Evolutionary conservation across 2,329 filamentous ascomycete genomes (phyloP), one percentile per base, ranked within the genome.

Genomic region (Hansfordia pulvinata): DNA sequence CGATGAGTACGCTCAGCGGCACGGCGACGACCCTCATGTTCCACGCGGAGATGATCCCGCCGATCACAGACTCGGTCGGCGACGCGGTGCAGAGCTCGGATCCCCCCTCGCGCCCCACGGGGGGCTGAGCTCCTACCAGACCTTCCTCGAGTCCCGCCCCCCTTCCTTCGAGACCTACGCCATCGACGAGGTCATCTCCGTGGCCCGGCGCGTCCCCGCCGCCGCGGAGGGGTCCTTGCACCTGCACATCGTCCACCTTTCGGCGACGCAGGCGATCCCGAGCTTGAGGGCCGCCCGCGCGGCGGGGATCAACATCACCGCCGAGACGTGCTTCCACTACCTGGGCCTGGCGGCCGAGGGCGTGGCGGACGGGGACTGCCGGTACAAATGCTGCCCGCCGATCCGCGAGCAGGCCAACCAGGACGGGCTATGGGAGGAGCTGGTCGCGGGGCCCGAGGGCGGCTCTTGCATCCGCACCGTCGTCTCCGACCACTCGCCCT

Each of bases 1-100:
- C 81, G 22, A 86, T 98, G 69, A 60, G 62, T 17, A 81, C 78
- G 24, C 69, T 98, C 34, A 80, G 81, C 33, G 74, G 83, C 40
- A 69, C 76, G 28, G 69, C 83, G 11, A 96, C 90, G 3, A 93
- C 85, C 1, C 73, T 96, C 42, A 96, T 98, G 88, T 98, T 98
- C 60, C 90, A 98, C 48, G 90, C 90, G 30, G 90, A 98, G 54
- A 96, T 94, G 85, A 76, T 92, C 9, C 85, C 88, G n/a, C 82
- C 84, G 11, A 80, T 86, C 38, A 58, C 80, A 26, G 71, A 73
- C 38, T 85, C 82, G 0, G 79, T 86, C 3, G 79, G 81, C 28
- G 83, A 90, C 48, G 72, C 74, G 15, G 74, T 84, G 4, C 77
- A 82, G 42, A 54, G 57, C 15, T 81, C 80, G 0, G 60, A 68